Evolutionary conservation across 140 eudicot genomes (phyloP), one percentile per base, ranked within the genome.

Genomic region (Senecio squalidus): DNA sequence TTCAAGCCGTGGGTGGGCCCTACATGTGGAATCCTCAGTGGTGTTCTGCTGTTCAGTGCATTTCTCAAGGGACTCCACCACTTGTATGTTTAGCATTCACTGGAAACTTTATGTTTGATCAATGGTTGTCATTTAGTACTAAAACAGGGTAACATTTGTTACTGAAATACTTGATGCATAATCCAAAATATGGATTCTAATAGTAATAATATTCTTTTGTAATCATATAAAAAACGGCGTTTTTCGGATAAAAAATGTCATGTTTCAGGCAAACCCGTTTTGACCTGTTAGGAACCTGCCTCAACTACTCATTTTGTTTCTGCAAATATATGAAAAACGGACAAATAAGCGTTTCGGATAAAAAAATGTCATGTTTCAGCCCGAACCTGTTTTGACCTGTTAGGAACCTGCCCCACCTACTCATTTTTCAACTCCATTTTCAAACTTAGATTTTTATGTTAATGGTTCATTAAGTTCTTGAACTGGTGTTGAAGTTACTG

Each of bases 11-110:
- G 47, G 80, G 77, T 74, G 99, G 99, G 54, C 99, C 99, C 28
- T 93, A 93, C 80, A 82, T 93, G 99, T 93, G 95, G 95, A 93
- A 88, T 67, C 70, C 76, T 58, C 82, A 60, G 58, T 93, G 99
- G 99, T 76, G 87, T 46, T 77, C 85, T 67, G 96, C 99, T 76
- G 94, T 93, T 64, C 99, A 84, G 68, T 85, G 81, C 73, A 88
- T 84, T 59, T 90, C 99, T 61, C 99, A 93, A 74, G 99, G 97
- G 76, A 88, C 99, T 30, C 99, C 99, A 64, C 95, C 99, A 20
- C 95, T 93, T 25, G 99, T 93, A 84, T 78, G 96, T 76, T n/a
- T 56, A 23, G 66, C 52, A 33, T 48, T 31, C 18, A 56, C 68
- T 43, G 21, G 22, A 39, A 15, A 11, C 56, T 46, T 38, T 49